phyloP scores from a whole-genome alignment of 306 rosid genomes.

The Pyrus betulifolia region DNA sequence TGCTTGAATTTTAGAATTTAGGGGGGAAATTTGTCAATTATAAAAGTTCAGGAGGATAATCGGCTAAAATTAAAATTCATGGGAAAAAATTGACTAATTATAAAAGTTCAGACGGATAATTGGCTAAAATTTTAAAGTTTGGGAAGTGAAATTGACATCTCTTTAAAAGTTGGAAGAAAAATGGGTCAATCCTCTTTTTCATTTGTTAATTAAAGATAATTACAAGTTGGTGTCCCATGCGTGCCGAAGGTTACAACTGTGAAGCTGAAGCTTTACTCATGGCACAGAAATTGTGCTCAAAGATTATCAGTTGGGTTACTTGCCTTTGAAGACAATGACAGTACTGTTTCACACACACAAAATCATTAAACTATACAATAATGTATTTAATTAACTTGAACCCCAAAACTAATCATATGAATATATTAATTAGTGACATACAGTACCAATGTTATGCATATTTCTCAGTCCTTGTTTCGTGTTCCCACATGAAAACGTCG shows the following conservation, averaged over 20 bases:
- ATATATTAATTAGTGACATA: not conserved
- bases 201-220: not conserved
- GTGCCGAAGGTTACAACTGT: not conserved
- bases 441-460: not conserved
- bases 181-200: too few relatives aligned
- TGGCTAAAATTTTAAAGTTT: too few relatives aligned
- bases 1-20: too few relatives aligned
- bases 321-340: conserved; percentile 22
- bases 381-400: not conserved
- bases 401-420: not conserved
- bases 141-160: too few relatives aligned
- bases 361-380: not conserved
- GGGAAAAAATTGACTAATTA: too few relatives aligned
- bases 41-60: too few relatives aligned
- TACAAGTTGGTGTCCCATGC: not conserved
- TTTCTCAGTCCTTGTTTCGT: conserved; percentile 3
- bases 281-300: not conserved
- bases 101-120: too few relatives aligned
- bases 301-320: not conserved
- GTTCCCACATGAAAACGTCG: conserved; percentile 32
- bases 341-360: conserved; percentile 2
- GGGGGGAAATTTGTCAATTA: too few relatives aligned
- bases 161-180: too few relatives aligned
- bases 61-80: too few relatives aligned
- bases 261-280: not conserved